These are phyloP conservation scores for Penicillium paradoxum DNA, from an alignment of 495 filamentous ascomycete genomes.

Conservation along the genomic window DNA sequence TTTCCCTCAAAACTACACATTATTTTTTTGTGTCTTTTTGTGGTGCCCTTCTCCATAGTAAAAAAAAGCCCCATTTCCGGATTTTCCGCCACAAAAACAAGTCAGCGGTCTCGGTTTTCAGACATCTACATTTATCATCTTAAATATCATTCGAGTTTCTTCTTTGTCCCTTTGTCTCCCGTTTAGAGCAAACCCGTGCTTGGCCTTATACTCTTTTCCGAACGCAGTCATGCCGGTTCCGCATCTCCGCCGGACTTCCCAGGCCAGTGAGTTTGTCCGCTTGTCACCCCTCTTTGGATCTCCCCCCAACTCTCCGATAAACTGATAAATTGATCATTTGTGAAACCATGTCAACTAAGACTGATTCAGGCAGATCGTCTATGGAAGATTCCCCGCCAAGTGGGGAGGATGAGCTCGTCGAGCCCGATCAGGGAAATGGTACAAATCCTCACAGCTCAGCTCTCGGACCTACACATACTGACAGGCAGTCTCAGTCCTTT, in stretches of 20 bases:
- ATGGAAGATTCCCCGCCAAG: slow-evolving; percentile 42
- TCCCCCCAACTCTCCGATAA: background rate
- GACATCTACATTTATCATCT: background rate
- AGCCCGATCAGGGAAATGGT: slow-evolving; percentile 60
- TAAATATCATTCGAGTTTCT: background rate
- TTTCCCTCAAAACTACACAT: background rate
- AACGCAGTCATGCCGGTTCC: slow-evolving; percentile 30
- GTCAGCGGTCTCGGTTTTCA: background rate
- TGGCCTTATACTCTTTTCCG: slow-evolving; percentile 9
- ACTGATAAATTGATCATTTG: background rate
- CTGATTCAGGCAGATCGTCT: slow-evolving; percentile 49
- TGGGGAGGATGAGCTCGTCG: slow-evolving; percentile 72
- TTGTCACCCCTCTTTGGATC: background rate
- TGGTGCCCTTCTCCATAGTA: background rate
- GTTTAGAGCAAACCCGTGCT: background rate
- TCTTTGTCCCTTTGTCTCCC: background rate
- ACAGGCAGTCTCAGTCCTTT: slow-evolving; percentile 57
- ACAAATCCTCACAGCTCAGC: background rate
- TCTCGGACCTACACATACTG: background rate
- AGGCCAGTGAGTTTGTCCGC: slow-evolving; percentile 22
- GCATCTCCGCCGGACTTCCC: slow-evolving; percentile 28
- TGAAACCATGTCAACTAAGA: slow-evolving; percentile 36
- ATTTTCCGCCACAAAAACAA: background rate
- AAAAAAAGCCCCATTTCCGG: background rate
- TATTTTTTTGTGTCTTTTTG: slow-evolving; percentile 1